Evolutionary conservation across 2,329 filamentous ascomycete species (phyloP).

Genomic region (Epichloe gansuensis): DNA sequence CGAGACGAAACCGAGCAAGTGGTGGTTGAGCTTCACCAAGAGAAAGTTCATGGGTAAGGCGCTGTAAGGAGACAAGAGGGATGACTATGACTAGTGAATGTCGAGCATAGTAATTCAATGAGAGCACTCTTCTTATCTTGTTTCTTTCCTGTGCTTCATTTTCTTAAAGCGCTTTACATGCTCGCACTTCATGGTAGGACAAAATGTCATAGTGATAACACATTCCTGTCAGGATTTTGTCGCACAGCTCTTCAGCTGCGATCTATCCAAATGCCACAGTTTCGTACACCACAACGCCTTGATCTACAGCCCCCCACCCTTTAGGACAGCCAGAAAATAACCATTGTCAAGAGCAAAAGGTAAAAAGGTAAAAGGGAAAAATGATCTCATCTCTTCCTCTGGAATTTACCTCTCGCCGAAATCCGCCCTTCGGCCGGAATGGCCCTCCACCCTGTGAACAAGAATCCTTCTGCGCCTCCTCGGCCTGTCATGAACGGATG

Average conservation of each 20-base stretch:
- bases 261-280: background rate
- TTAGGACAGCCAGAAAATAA: background rate
- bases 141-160: too few species aligned
- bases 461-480: conserved; percentile 80
- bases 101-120: background rate
- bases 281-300: background rate
- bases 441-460: conserved; percentile 75
- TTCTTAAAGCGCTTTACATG: too few species aligned
- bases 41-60: conserved; percentile 99
- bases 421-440: conserved; percentile 69
- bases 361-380: background rate
- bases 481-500: conserved; percentile 87
- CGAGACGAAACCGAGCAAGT: conserved; percentile 63
- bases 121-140: background rate
- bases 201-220: background rate
- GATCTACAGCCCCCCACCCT: background rate
- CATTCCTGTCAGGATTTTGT: background rate
- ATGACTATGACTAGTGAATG: background rate
- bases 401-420: conserved; percentile 69
- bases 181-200: too few species aligned
- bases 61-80: conserved; percentile 37
- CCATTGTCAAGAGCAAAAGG: background rate
- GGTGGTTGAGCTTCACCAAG: conserved; percentile 99
- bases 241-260: background rate
- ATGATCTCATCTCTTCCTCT: conserved; percentile 41